phyloP scores from a whole-genome alignment of 2,329 filamentous ascomycete genomes.

The Chaetomium strumarium region DNA sequence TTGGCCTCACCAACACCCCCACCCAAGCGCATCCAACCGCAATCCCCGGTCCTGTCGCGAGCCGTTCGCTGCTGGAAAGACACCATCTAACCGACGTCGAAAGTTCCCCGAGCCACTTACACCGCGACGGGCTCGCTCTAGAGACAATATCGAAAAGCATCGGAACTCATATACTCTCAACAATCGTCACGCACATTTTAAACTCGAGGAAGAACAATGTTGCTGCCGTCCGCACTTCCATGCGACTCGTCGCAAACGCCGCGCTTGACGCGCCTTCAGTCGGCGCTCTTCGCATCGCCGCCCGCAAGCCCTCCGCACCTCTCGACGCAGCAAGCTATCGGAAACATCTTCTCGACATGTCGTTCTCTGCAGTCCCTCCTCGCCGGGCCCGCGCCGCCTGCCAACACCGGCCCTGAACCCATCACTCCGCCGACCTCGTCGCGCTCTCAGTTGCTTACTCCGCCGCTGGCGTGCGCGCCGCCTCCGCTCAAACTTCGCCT shows the following conservation, averaged over 20 bases:
- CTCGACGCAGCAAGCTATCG: slow-evolving; percentile 42
- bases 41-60: slow-evolving; percentile 10
- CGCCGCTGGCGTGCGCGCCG: slow-evolving; percentile 48
- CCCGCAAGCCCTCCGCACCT: slow-evolving; percentile 50
- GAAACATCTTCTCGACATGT: slow-evolving; percentile 54
- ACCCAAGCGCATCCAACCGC: slow-evolving; percentile 6
- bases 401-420: slow-evolving; percentile 28
- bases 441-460: slow-evolving; percentile 45
- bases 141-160: no score
- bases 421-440: slow-evolving; percentile 37
- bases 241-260: slow-evolving; percentile 49
- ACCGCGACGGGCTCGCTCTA: not conserved
- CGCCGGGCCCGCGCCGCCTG: slow-evolving; percentile 33
- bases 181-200: not conserved
- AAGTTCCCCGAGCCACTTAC: slow-evolving; percentile 5
- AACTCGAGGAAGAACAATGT: slow-evolving; percentile 38
- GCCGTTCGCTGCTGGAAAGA: not conserved
- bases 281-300: slow-evolving; percentile 51
- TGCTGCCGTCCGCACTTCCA: slow-evolving; percentile 53
- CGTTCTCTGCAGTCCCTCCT: slow-evolving; percentile 57
- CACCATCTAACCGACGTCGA: slow-evolving; percentile 3
- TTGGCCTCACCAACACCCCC: not conserved
- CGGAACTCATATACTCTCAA: not conserved
- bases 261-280: slow-evolving; percentile 40
- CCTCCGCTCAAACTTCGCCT: slow-evolving; percentile 48